Base-by-base conservation (phyloP, 2,329 filamentous ascomycete species). In the Plenodomus tracheiphilus region DNA sequence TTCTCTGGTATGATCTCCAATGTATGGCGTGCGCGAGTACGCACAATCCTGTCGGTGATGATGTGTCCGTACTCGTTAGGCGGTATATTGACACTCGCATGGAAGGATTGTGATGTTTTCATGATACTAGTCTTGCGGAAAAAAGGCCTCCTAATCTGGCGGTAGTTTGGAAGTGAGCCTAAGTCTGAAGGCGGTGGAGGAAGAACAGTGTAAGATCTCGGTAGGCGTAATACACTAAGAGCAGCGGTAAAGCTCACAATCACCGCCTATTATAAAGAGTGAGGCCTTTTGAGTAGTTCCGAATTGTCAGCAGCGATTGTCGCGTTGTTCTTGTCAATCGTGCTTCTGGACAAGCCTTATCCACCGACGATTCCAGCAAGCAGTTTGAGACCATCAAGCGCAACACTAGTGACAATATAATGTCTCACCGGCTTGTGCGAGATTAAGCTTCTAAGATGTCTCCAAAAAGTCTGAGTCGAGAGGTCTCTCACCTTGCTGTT, bases 351-450 rank as follows among this genome's bases (percentile, higher is more conserved):
- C 41, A 44, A 49, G 46, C 41, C 21, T 25, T 35, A 10, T 17
- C 17, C 30, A 32, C 34, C 21, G 25, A 21, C 17, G 20, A 37
- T n/a, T 39, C 15, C 25, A 44, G 42, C 45, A 51, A 51, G 38
- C 49, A 28, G 49, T 45, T 52, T 49, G 46, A 41, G 30, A 38
- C 42, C 18, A n/a, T 42, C 49, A 49, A 52, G 42, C 49, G 41
- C 39, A 47, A 28, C 32, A 11, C 28, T 32, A 15, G 32, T n/a
- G 28, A 38, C 35, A 43, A 43, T 18, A 17, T 15, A 21, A 13
- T 35, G 28, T 43, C 19, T 35, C 40, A 11, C 13, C 22, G n/a
- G 18, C n/a, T 15, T 42, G 6, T 10, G 28, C 8, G 4, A 15
- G 4, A 32, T 4, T 8, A 15, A 8, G 28, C 11, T 32, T 32